Base-by-base conservation (phyloP, 768 basidiomycete genomes). In the Leccinum disarticulatum region DNA sequence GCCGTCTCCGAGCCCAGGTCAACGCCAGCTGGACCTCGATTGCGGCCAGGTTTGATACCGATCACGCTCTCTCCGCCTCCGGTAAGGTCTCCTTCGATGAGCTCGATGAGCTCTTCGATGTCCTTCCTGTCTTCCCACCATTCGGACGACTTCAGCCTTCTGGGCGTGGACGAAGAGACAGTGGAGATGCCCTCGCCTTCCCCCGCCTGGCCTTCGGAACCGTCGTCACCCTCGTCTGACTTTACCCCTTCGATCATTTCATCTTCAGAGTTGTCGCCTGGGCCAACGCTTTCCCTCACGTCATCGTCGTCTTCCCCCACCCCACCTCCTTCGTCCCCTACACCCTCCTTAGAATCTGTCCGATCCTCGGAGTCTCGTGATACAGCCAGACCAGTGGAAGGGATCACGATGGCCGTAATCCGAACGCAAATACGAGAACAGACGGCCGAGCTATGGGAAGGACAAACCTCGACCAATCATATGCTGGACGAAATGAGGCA, bases 121-220 rank as follows among this genome's bases (percentile, higher is more conserved):
- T 83, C 82, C 0, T 84, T 79, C 67, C 63, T 84, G 52, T 82
- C 81, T 4, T 84, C 82, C 17, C 87, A 89, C 61, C 87, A 92
- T 62, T 93, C 91, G 0, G 91, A 93, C 57, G 90, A 90, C 63
- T 74, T 78, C 36, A 74, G 76, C 76, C 60, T 78, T 70, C 68
- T 81, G 77, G 78, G 69, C 59, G 66, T 66, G n/a, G 77, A 77
- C 59, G 62, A 72, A 60, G 64, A 60, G 22, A 57, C 62, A 17
- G 50, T 61, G 11, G 60, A 60, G 35, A 47, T 69, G 31, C 61
- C 46, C 31, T 69, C 73, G n/a, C 65, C 68, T 25, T 78, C 79
- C 27, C 77, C 75, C 3, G 74, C 74, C 3, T 77, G 76, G 64
- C 71, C 70, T 3, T 76, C 79, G 1, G 69, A 64, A 56, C 55